Conservation (phyloP, 139 green algal species). For the Tetraselmis chui region DNA sequence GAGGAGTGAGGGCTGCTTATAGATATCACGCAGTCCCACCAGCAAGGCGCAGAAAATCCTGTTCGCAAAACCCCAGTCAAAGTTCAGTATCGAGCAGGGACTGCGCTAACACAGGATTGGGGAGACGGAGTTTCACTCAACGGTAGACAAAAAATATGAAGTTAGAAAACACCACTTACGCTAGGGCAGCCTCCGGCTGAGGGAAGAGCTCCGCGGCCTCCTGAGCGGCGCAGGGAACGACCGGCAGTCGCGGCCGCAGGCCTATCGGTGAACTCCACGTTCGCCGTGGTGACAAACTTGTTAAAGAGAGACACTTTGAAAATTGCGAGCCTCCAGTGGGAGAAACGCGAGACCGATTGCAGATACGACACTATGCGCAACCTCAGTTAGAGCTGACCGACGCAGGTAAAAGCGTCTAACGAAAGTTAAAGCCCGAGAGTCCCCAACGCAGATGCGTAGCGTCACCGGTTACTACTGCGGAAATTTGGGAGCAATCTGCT, state of each 20-base stretch:
- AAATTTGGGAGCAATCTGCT: too few species aligned
- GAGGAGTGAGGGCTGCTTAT: background rate
- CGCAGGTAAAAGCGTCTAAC: too few species aligned
- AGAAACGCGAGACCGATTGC: too few species aligned
- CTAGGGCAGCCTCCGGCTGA: constrained; percentile 13
- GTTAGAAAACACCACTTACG: background rate
- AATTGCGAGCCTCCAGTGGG: background rate
- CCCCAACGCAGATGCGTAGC: too few species aligned
- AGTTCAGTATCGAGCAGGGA: background rate
- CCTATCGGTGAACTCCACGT: background rate
- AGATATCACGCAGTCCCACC: background rate
- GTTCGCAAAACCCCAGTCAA: background rate
- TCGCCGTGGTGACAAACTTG: background rate
- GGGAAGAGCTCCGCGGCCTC: constrained; percentile 9
- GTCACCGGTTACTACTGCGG: too few species aligned
- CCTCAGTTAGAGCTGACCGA: too few species aligned
- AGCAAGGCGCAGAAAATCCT: background rate
- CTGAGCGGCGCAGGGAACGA: background rate
- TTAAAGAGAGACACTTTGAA: background rate
- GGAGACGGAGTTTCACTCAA: constrained; percentile 1
- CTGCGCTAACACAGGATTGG: background rate
- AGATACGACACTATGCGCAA: too few species aligned
- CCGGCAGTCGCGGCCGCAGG: background rate
- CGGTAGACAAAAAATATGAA: too few species aligned
- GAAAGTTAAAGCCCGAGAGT: too few species aligned